Conservation (phyloP, 495 filamentous ascomycete species). For the Aspergillus bertholletiae region DNA sequence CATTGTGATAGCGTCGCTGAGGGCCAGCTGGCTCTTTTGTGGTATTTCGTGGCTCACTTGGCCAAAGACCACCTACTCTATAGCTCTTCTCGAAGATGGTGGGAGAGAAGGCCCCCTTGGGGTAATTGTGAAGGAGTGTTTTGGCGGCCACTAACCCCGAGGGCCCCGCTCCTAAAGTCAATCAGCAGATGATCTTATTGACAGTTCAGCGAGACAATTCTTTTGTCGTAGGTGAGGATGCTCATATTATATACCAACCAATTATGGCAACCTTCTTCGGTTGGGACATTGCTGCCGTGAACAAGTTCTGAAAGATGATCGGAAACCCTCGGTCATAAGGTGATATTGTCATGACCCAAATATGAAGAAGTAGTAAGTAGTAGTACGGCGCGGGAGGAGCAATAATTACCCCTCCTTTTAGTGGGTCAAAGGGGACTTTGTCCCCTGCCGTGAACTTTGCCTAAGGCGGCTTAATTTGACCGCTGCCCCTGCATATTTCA, state of each 20-base stretch:
- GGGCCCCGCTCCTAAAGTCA: constrained; percentile 65
- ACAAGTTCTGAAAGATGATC: background rate
- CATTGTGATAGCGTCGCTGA: constrained; percentile 4
- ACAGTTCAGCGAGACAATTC: background rate
- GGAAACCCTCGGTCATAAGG: background rate
- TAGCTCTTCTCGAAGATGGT: constrained; percentile 65
- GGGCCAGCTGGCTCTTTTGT: background rate
- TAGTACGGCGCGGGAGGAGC: too few relatives aligned
- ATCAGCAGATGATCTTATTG: background rate
- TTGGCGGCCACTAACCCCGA: constrained; percentile 81
- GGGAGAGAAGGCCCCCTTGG: constrained; percentile 57
- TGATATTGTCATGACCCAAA: too few relatives aligned
- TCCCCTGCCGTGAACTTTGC: background rate
- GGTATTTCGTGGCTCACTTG: background rate
- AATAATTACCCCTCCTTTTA: background rate
- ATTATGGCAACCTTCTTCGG: constrained; percentile 66
- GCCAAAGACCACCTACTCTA: constrained; percentile 75
- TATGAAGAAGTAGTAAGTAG: too few relatives aligned
- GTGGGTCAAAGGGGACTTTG: background rate
- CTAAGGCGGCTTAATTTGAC: background rate
- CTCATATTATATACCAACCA: constrained; percentile 41
- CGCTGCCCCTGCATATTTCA: too few relatives aligned
- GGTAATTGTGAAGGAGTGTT: constrained; percentile 61
- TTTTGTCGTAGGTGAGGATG: background rate
- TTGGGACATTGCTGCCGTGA: constrained; percentile 11